Evolutionary conservation across 2,329 filamentous ascomycete genomes (phyloP), one percentile per base, ranked within the genome.

Genomic region (Penicillium fuscoglaucum): DNA sequence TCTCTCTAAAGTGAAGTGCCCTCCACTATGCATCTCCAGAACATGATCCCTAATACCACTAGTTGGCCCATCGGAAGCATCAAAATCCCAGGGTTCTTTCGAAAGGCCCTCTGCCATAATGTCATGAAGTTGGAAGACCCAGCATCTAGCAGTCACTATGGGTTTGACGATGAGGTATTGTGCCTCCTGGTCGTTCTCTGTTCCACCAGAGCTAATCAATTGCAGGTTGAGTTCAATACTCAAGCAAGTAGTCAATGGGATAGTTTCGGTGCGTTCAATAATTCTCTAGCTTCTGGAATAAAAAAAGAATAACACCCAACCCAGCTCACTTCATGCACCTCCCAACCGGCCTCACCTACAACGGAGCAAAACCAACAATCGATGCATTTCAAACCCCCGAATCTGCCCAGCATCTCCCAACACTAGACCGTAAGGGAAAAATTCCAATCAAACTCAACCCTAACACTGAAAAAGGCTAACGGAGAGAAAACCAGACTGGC

Each of bases 231-330:
- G 45, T 75, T 80, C 60, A 81, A 81, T 61, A 81, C 80, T 3
- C 80, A 82, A 61, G 72, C 70, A 49, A 73, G 72, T 33, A 74
- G 68, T 33, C 79, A 81, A 56, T 81, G 79, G 78, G 79, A 82
- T 65, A 74, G 75, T 21, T 71, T 81, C 6, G 74, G 76, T 68
- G 41, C 10, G 56, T 76, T 69, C 74, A 60, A 66, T 15, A 26
- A 13, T 10, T 29, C 17, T 29, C 29, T 12, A 28, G 15, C 9
- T 2, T 19, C 4, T 17, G 3, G 41, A 21, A 39, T 46, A 24
- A 8, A n/a, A 8, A n/a, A 21, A 21, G 3, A 37, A 46, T 64
- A 17, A 62, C 26, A 35, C 24, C 3, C 3, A 21, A 9, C 13
- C 2, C n/a, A 66, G 67, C 64, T 10, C 64, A 70, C 33, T 63